These are phyloP conservation scores for Solanum chacoense DNA, from an alignment of 305 asterid genomes.

Conservation along the genomic window DNA sequence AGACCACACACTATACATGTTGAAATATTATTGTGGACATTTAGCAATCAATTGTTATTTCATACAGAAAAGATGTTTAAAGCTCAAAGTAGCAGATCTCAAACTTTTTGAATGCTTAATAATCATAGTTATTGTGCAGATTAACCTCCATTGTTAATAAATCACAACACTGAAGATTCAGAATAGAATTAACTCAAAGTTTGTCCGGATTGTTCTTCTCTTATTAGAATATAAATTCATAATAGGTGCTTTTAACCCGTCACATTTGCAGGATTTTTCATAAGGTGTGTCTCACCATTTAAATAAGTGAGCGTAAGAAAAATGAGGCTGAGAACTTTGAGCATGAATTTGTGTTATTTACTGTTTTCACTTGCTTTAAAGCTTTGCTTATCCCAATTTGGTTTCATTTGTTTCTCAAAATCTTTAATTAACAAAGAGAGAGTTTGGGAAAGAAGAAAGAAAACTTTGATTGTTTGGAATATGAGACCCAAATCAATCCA, in stretches of 20 bases:
- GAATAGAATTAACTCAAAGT: neutral
- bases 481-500: too few relatives aligned
- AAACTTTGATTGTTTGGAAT: too few relatives aligned
- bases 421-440: too few relatives aligned
- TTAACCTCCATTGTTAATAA: neutral
- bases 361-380: too few relatives aligned
- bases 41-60: neutral
- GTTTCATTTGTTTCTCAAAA: too few relatives aligned
- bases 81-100: neutral
- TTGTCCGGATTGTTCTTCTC: neutral
- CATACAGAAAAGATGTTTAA: neutral
- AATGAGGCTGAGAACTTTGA: neutral
- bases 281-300: neutral
- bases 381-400: too few relatives aligned
- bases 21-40: neutral
- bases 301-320: neutral
- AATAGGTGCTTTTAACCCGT: neutral
- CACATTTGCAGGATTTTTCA: neutral
- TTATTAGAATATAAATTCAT: neutral
- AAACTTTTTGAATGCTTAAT: neutral
- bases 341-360: too few relatives aligned
- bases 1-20: neutral
- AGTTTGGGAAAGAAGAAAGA: too few relatives aligned
- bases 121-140: neutral
- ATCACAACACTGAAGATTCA: neutral